Evolutionary conservation across 768 basidiomycete genomes (phyloP), one percentile per base, ranked within the genome.

Genomic region (Mycena indigotica): DNA sequence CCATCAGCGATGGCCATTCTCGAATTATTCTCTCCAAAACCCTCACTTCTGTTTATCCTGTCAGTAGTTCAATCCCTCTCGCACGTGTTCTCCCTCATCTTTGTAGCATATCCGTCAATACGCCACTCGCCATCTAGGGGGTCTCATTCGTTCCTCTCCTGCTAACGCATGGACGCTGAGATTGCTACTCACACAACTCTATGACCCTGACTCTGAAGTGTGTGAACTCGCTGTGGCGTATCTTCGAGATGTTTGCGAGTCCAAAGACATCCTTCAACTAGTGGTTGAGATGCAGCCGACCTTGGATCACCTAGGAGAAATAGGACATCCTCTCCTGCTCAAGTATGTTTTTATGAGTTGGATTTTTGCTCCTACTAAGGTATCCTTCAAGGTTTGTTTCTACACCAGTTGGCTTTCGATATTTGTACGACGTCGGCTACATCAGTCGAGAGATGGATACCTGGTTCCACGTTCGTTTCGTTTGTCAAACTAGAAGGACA

Each of bases 211-310:
- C 0, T 78, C 88, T 19, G 93, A 95, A 69, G 94, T 99, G 2
- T 91, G 92, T 67, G 89, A 94, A 73, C 79, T 92, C 60, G 94
- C 97, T 5, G 91, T 97, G 17, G 85, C 86, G 57, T 91, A 88
- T 67, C 80, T 99, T 5, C 89, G 97, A 68, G 91, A 92, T 65
- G 93, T 88, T 1, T 98, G 96, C 65, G 89, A 95, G 66, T 81
- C 86, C 12, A 84, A 87, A 63, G 89, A 91, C 38, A 84, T 90
- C 21, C 78, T 99, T 25, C 89, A 95, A 67, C 78, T 91, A 51
- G 93, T 98, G 3, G 95, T 99, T 2, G 88, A 91, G 67, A 89
- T 98, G 86, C 89, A 93, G 61, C 97, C 97, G 1, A 93, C 89
- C 13, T 82, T 98, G 75, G 95, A 98, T 66, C 95, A 98, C 73